Evolutionary conservation across 106 monocot genomes (phyloP), one percentile per base, ranked within the genome.

Genomic region (Dendrobium nobile): DNA sequence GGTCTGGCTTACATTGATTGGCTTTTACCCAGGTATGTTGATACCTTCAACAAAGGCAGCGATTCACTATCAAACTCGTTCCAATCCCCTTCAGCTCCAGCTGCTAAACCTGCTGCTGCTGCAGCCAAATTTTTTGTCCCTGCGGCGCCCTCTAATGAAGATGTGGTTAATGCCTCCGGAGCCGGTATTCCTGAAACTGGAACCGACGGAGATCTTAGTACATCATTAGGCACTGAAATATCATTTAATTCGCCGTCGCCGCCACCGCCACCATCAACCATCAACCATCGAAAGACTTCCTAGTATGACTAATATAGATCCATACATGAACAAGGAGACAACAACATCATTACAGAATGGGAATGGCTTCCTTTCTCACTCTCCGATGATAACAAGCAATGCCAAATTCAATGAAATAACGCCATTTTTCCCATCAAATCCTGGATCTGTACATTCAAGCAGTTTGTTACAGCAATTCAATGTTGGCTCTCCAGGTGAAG

Each of bases 1-100:
- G 20, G 3, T 61, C 7, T 2, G 33, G 33, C 33, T 55, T 0
- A 47, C 78, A n/a, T 51, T 54, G 41, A 7, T 40, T 48, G 37
- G 22, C 42, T 22, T 72, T 75, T 27, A 79, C 65, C 77, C 72
- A 91, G 96, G 79, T 97, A 97, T 65, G 96, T 97, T 20, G 96
- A 97, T 84, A 97, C 96, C 26, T 97, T 94, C 80, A 97, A 97
- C 85, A 92, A 94, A 82, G 89, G 87, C 40, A 20, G 80, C 20
- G 83, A 56, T 75, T 51, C 85, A 45, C 37, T 47, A 19, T 41
- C 86, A 37, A 87, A 33, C 79, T 79, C 85, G 4, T 92, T 90
- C 77, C 86, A 78, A 51, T 73, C 85, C 26, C 89, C 93, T 42
- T 75, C 92, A 9, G 80, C 76, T 37, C 87, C 91, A 41, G 82